Evolutionary conservation across 2,329 filamentous ascomycete genomes (phyloP).

Genomic region (Alternaria alternata): DNA sequence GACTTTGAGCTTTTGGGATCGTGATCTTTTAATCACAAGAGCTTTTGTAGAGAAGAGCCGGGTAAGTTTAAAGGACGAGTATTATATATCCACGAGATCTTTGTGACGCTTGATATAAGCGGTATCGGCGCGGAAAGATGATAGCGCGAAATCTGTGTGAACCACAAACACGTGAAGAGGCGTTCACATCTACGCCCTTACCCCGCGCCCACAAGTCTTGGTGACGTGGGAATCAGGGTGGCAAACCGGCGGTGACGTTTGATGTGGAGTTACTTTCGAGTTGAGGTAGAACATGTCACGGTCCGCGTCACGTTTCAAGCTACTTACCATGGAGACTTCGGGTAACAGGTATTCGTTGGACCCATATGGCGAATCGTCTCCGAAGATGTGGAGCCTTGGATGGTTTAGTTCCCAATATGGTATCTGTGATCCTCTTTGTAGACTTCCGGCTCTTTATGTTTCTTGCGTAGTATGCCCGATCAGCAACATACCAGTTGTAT

Average conservation of each 20-base stretch:
- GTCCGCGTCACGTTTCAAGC: background rate
- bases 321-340: background rate
- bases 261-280: background rate
- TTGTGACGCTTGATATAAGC: conserved; percentile 2
- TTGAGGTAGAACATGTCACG: background rate
- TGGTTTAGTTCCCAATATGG: background rate
- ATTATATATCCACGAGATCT: conserved; percentile 1
- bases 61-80: background rate
- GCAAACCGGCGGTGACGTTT: conserved; percentile 6
- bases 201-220: background rate
- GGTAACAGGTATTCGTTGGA: background rate
- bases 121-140: conserved; percentile 7
- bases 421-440: background rate
- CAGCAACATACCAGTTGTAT: background rate
- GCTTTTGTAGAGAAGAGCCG: background rate
- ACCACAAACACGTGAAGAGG: conserved; percentile 3
- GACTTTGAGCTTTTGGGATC: background rate
- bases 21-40: background rate
- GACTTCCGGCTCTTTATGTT: background rate
- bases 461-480: background rate
- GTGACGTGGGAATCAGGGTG: background rate
- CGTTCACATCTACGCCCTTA: background rate
- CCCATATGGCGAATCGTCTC: background rate
- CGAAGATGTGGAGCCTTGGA: background rate
- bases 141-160: background rate